Conservation (phyloP, 208 protist species). For the Angomonas deanei region DNA sequence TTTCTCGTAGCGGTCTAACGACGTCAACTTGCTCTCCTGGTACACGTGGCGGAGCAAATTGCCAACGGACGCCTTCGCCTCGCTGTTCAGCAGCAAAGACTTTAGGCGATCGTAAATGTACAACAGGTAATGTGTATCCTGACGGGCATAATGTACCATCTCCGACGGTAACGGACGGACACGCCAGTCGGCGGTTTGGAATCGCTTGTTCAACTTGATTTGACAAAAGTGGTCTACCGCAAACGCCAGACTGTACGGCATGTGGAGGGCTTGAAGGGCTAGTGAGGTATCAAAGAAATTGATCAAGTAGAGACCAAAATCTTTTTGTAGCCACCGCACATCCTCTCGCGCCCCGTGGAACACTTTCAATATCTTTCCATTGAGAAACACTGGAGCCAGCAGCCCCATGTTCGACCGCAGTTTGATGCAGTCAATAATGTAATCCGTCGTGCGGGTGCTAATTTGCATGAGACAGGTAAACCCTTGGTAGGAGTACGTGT, state of each 20-base stretch:
- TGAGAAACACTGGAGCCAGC: conserved; percentile 87
- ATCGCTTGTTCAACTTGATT: conserved; percentile 95
- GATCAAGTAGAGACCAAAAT: conserved; percentile 98
- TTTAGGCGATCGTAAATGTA: conserved; percentile 94
- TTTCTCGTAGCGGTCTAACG: conserved; percentile 91
- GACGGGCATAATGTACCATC: conserved; percentile 96
- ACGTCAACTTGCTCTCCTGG: conserved; percentile 74
- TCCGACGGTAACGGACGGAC: conserved; percentile 95
- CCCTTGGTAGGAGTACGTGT: conserved; percentile 94
- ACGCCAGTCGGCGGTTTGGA: conserved; percentile 98
- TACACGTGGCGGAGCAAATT: conserved; percentile 88
- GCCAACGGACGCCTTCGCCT: conserved; percentile 61
- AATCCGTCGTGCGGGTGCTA: conserved; percentile 93
- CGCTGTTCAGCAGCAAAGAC: conserved; percentile 68
- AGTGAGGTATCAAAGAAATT: conserved; percentile 98
- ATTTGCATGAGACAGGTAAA: conserved; percentile 99
- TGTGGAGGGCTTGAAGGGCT: conserved; percentile 91
- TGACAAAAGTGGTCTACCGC: conserved; percentile 93
- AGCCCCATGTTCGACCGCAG: conserved; percentile 87
- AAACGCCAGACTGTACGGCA: conserved; percentile 90
- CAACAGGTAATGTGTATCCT: conserved; percentile 98
- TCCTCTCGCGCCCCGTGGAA: conserved; percentile 96
- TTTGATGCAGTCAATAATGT: conserved; percentile 95
- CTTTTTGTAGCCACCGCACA: conserved; percentile 97
- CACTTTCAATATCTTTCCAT: conserved; percentile 94